phyloP scores from a whole-genome alignment of 139 green algal species.

The Zygnema cylindricum region DNA sequence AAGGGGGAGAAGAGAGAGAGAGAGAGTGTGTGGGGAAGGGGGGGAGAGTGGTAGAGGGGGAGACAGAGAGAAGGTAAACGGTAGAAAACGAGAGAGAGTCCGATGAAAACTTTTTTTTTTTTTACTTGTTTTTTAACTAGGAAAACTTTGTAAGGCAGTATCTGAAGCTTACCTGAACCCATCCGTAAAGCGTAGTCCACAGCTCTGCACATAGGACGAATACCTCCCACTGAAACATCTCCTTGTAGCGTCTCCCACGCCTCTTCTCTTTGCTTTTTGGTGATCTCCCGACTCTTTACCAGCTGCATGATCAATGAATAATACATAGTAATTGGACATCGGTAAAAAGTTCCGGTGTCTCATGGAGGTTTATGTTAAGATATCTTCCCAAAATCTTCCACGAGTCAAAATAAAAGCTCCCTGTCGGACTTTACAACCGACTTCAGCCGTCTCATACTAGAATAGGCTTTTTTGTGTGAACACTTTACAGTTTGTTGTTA shows the following conservation, averaged over 20 bases:
- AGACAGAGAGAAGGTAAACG: background rate
- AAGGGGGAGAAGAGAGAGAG: background rate
- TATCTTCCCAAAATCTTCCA: background rate
- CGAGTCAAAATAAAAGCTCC: background rate
- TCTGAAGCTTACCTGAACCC: background rate
- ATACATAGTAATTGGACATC: background rate
- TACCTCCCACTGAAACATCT: background rate
- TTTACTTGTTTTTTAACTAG: background rate
- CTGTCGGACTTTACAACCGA: background rate
- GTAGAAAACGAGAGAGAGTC: background rate
- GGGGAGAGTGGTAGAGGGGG: background rate
- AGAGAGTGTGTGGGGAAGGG: background rate
- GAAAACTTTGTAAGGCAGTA: background rate
- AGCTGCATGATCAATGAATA: slow-evolving; percentile 26
- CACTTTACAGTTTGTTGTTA: no score
- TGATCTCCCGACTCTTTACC: slow-evolving; percentile 26
- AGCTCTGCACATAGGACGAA: slow-evolving; percentile 46
- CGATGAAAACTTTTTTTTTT: background rate
- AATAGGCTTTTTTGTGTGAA: no score
- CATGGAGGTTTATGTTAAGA: background rate
- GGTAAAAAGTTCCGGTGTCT: background rate
- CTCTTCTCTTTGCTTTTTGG: background rate
- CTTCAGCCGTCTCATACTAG: background rate
- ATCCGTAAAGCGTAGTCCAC: slow-evolving; percentile 3
- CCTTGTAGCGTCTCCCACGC: slow-evolving; percentile 29